Percentiles rank a stretch among this genome's conserved stretches.
Conservation (phyloP, 2,329 filamentous ascomycete genomes). For the Botrytis paeoniae region DNA sequence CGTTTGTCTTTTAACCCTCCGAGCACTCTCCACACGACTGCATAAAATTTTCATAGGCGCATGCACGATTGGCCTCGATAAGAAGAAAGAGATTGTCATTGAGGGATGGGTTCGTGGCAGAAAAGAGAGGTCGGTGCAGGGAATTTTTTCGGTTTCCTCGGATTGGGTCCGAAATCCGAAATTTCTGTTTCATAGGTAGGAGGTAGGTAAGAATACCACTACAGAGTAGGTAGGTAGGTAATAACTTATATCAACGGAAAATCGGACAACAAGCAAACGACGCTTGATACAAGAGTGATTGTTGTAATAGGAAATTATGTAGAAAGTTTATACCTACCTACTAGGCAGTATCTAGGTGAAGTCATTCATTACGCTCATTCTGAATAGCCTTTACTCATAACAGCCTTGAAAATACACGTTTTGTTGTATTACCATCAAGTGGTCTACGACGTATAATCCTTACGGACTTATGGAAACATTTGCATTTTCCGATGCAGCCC, state of each 20-base stretch:
- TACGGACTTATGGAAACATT: not conserved
- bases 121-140: not conserved
- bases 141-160: not conserved
- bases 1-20: not conserved
- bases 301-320: not conserved
- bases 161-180: not conserved
- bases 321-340: not conserved
- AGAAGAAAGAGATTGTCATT: not conserved
- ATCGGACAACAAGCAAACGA: not conserved
- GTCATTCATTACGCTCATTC: not conserved
- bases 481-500: not conserved
- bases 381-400: not conserved
- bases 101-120: not conserved
- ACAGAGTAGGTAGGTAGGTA: not conserved
- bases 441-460: not conserved
- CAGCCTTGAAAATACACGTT: not conserved
- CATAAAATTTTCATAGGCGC: not conserved
- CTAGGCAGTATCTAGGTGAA: not conserved
- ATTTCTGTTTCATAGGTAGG: not conserved
- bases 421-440: not conserved
- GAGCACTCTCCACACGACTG: not conserved
- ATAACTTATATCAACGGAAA: not conserved
- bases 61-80: not conserved
- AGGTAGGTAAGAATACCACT: not conserved
- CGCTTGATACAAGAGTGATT: not conserved